A percentile compares a stretch with the other conserved stretches of the same genome.
These are phyloP conservation scores for Elsinoe arachidis DNA, from an alignment of 2,329 filamentous ascomycete species.

Conservation along the genomic window DNA sequence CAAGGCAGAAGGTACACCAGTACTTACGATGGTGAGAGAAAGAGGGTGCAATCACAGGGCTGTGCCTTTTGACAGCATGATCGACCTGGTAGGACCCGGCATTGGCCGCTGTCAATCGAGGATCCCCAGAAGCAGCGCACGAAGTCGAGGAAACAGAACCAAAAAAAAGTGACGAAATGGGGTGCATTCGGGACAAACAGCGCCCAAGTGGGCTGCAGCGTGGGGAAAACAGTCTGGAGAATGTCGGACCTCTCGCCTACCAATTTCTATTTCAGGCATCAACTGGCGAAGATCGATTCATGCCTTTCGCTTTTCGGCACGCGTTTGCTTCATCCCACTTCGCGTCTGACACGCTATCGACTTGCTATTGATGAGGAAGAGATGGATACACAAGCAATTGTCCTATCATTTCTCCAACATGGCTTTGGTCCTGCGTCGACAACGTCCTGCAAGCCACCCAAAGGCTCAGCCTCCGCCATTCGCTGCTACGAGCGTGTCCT, in stretches of 20 bases:
- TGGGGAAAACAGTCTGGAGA: constrained; percentile 1
- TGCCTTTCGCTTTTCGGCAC: not conserved
- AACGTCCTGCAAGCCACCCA: not conserved
- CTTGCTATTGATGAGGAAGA: not conserved
- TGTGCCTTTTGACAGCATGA: not conserved
- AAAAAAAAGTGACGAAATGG: not conserved
- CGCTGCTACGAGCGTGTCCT: not conserved
- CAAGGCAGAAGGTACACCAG: not conserved
- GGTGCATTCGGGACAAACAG: not conserved
- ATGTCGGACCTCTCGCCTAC: not conserved
- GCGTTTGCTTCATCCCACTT: no score
- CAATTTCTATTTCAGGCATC: not conserved
- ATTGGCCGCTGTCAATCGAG: not conserved
- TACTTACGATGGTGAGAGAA: not conserved
- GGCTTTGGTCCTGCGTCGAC: not conserved
- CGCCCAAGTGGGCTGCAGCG: not conserved
- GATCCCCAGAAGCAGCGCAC: not conserved
- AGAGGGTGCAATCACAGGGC: not conserved
- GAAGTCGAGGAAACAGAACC: not conserved
- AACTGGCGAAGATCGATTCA: not conserved
- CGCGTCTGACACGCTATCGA: not conserved
- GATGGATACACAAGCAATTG: not conserved
- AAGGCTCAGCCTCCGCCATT: not conserved
- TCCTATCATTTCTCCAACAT: not conserved
- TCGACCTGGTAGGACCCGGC: not conserved